These are phyloP conservation scores for Candida dubliniensis DNA, from an alignment of 1,139 yeast species.

Conservation along the genomic window DNA sequence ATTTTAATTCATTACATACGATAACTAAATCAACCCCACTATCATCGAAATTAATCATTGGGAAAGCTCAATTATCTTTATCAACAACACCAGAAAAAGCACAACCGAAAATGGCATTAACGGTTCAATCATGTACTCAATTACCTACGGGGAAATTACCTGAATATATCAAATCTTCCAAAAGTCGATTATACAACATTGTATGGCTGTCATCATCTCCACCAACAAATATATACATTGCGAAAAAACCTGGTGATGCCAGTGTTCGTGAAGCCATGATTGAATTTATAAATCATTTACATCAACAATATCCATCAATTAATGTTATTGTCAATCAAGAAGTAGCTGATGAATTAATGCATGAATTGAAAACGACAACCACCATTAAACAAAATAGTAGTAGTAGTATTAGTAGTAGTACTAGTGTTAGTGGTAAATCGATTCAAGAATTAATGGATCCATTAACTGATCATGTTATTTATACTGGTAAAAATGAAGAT, in stretches of 20 bases:
- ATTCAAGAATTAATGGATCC: conserved; percentile 10
- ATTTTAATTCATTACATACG: too few species aligned
- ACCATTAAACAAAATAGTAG: too few species aligned
- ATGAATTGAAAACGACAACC: conserved; percentile 10
- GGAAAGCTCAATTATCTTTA: not conserved
- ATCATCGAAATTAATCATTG: not conserved
- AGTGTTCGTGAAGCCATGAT: conserved; percentile 67
- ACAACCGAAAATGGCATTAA: not conserved
- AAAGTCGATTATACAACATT: conserved; percentile 29
- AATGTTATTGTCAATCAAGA: conserved; percentile 77
- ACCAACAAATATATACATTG: conserved; percentile 70
- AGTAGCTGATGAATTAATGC: conserved; percentile 68
- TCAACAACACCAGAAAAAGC: not conserved
- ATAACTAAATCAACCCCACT: not conserved
- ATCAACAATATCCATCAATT: conserved; percentile 60
- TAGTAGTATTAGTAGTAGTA: too few species aligned
- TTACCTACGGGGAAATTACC: conserved; percentile 14
- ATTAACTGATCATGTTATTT: conserved; percentile 20
- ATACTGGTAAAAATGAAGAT: conserved; percentile 59
- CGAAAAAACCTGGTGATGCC: conserved; percentile 81
- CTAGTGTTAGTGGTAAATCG: too few species aligned
- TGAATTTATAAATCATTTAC: conserved; percentile 57
- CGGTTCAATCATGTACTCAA: conserved; percentile 11
- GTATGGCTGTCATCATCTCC: conserved; percentile 42
- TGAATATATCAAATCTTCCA: conserved; percentile 13